A percentile compares a stretch with the other conserved stretches of the same genome.
Conservation (phyloP, 441 rosid species). For the Adansonia rubrostipa region DNA sequence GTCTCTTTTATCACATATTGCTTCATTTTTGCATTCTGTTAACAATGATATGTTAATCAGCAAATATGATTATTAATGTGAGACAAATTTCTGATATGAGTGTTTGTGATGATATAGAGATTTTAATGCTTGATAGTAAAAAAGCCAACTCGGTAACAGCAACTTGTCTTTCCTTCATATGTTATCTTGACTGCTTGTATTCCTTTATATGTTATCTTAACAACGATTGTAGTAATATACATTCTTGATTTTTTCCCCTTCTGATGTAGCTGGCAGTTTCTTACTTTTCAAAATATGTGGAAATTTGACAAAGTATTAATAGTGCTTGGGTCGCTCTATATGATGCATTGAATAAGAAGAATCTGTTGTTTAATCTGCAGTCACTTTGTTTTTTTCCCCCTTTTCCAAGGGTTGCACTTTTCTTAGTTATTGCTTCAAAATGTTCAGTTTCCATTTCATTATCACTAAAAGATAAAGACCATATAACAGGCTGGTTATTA, state of each 20-base stretch:
- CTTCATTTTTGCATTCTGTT: background rate
- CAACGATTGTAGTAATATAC: background rate
- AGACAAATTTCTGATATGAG: background rate
- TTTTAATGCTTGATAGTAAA: background rate
- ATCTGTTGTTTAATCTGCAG: background rate
- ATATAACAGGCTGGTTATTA: conserved; percentile 36
- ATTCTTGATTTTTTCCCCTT: background rate
- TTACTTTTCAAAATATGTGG: background rate
- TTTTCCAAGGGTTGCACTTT: background rate
- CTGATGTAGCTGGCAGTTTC: background rate
- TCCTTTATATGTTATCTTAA: background rate
- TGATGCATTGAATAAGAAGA: background rate
- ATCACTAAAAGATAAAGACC: conserved; percentile 35
- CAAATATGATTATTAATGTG: background rate
- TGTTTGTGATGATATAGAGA: background rate
- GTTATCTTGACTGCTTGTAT: background rate
- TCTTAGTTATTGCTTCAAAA: conserved; percentile 21
- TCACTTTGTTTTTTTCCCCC: background rate
- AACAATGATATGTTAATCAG: background rate
- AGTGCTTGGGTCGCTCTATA: background rate
- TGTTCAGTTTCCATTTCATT: conserved; percentile 22
- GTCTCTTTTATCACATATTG: background rate
- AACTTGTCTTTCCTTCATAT: background rate
- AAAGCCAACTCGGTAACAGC: no score
- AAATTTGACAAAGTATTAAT: background rate